Conservation (phyloP, 202 grass and related monocot genomes). For the Eragrostis tef region DNA sequence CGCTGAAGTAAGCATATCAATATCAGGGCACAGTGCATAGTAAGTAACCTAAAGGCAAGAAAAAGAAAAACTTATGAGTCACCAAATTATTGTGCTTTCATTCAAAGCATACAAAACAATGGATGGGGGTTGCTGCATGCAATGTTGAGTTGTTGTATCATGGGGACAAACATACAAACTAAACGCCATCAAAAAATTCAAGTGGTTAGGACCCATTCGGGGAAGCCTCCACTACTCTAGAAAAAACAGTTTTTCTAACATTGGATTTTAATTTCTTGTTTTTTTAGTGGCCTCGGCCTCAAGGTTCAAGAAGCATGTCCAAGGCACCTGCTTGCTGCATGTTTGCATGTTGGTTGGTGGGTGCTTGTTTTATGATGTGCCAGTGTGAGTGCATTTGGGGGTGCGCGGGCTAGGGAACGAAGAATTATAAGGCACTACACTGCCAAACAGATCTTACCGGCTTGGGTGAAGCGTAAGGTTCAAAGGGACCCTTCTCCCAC, state of each 20-base stretch:
- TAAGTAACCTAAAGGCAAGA: constrained; percentile 74
- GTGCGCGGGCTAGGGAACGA: not conserved
- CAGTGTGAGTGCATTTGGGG: not conserved
- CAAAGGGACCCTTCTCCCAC: constrained; percentile 96
- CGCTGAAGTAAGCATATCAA: constrained; percentile 84
- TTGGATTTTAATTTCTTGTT: not conserved
- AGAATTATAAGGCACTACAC: constrained; percentile 12
- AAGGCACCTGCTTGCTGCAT: too few species aligned
- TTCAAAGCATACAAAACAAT: constrained; percentile 28
- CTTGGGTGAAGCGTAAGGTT: constrained; percentile 93
- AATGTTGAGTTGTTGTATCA: too few species aligned
- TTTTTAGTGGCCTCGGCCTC: not conserved
- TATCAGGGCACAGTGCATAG: constrained; percentile 89
- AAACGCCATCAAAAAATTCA: not conserved
- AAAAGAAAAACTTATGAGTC: constrained; percentile 42
- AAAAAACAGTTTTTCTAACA: not conserved
- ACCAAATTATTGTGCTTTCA: not conserved
- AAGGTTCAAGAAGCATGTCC: too few species aligned
- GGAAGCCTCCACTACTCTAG: not conserved
- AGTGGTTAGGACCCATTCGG: not conserved
- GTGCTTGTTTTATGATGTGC: too few species aligned
- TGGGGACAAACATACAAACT: too few species aligned
- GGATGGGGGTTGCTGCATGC: not conserved
- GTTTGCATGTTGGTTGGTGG: too few species aligned
- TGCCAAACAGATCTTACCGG: constrained; percentile 63